A percentile compares a stretch with the other conserved stretches of the same genome.
These are phyloP conservation scores for Pythium insidiosum DNA, from an alignment of 352 stramenopile species.

Conservation along the genomic window DNA sequence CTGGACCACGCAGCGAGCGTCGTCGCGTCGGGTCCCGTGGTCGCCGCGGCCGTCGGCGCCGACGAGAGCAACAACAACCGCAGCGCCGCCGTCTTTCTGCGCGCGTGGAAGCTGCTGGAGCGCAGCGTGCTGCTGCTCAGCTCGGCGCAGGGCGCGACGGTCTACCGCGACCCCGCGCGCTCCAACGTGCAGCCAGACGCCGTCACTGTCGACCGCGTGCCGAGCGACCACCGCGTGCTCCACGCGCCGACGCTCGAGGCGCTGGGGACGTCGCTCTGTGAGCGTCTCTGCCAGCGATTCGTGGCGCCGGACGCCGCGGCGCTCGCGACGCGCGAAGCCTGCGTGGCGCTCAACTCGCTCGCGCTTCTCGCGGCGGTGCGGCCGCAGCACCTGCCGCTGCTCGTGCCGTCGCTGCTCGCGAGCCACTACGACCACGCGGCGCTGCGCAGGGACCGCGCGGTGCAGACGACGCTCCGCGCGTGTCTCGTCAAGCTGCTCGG, in stretches of 20 bases:
- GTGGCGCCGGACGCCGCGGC: slow-evolving; percentile 4
- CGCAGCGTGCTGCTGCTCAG: slow-evolving; percentile 42
- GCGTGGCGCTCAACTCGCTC: slow-evolving; percentile 62
- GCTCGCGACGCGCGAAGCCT: slow-evolving; percentile 40
- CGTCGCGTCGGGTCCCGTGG: slow-evolving; percentile 20
- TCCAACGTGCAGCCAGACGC: slow-evolving; percentile 70
- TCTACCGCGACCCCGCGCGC: slow-evolving; percentile 65
- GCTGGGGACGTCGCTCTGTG: slow-evolving; percentile 29
- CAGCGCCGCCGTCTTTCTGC: slow-evolving; percentile 42
- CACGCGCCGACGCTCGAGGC: slow-evolving; percentile 24
- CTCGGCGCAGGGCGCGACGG: slow-evolving; percentile 36
- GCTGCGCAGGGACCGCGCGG: slow-evolving; percentile 21
- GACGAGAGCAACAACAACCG: slow-evolving; percentile 29
- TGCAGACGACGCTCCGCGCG: slow-evolving; percentile 54
- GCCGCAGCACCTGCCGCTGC: slow-evolving; percentile 41
- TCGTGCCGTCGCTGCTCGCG: slow-evolving; percentile 41
- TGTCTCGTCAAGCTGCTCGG: slow-evolving; percentile 70
- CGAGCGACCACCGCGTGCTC: slow-evolving; percentile 22
- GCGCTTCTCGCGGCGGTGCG: slow-evolving; percentile 49
- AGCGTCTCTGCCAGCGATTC: slow-evolving; percentile 32
- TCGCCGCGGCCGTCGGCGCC: slow-evolving; percentile 1
- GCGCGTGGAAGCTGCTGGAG: slow-evolving; percentile 54
- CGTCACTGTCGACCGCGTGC: slow-evolving; percentile 46
- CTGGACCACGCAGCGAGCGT: slow-evolving; percentile 39
- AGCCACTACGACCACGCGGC: slow-evolving; percentile 19